Evolutionary conservation across 1,139 yeast species (phyloP).

Genomic region (Kurtzmaniella natalensis): DNA sequence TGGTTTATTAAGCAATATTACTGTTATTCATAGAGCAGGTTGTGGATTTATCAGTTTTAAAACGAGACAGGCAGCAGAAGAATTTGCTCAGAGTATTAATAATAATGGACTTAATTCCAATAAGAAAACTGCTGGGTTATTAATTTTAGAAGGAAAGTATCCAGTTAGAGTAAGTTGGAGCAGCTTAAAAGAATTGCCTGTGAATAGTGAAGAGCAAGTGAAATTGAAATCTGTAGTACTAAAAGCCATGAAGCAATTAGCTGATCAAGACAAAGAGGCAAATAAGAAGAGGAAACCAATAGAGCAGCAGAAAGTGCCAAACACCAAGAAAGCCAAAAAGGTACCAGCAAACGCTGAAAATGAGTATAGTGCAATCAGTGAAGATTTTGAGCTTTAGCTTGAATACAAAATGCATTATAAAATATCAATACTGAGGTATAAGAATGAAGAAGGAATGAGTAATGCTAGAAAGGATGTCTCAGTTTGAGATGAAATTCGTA

Average conservation of each 20-base stretch:
- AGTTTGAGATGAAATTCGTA: too few species aligned
- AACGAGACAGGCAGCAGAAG: slow-evolving; percentile 49
- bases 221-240: slow-evolving; percentile 52
- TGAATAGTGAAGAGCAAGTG: slow-evolving; percentile 41
- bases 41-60: slow-evolving; percentile 62
- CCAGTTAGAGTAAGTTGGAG: slow-evolving; percentile 71
- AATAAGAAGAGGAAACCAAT: slow-evolving; percentile 3
- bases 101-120: slow-evolving; percentile 25
- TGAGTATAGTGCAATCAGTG: slow-evolving; percentile 13
- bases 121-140: slow-evolving; percentile 30
- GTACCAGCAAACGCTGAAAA: slow-evolving; percentile 6
- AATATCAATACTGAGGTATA: not conserved
- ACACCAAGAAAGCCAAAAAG: slow-evolving; percentile 3
- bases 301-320: slow-evolving; percentile 1
- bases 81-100: slow-evolving; percentile 39
- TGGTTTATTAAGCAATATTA: slow-evolving; percentile 47
- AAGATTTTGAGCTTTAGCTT: slow-evolving; percentile 15
- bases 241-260: slow-evolving; percentile 54
- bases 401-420: not conserved
- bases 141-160: slow-evolving; percentile 26
- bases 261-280: slow-evolving; percentile 31
- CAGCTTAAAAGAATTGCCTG: slow-evolving; percentile 47
- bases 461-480: too few species aligned
- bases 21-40: slow-evolving; percentile 56
- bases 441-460: too few species aligned